Evolutionary conservation across 2,329 filamentous ascomycete species (phyloP).

Genomic region (Diaporthe aspalathi): DNA sequence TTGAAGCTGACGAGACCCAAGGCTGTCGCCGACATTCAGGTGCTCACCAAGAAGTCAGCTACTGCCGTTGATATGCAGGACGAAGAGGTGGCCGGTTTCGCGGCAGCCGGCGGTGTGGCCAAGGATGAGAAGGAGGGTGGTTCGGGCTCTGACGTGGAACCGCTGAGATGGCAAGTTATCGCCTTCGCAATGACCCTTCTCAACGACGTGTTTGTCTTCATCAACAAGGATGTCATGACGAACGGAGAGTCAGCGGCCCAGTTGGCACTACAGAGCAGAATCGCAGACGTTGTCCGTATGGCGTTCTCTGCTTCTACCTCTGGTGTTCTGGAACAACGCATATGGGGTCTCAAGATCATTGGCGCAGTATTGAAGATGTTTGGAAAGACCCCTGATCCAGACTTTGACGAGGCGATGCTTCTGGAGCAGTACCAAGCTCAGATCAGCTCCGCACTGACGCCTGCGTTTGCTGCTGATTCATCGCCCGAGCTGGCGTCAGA

Average conservation of each 20-base stretch:
- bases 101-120: conserved; percentile 73
- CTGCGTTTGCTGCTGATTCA: conserved; percentile 94
- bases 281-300: conserved; percentile 95
- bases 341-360: conserved; percentile 93
- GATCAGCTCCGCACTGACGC: conserved; percentile 95
- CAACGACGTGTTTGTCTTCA: conserved; percentile 81
- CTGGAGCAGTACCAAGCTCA: conserved; percentile 99
- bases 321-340: conserved; percentile 86
- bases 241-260: conserved; percentile 85
- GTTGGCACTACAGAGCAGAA: conserved; percentile 79
- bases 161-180: conserved; percentile 93
- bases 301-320: conserved; percentile 98
- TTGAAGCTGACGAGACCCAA: conserved; percentile 87
- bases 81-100: conserved; percentile 96
- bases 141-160: conserved; percentile 77
- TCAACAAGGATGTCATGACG: conserved; percentile 81
- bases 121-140: conserved; percentile 67
- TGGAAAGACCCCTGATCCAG: conserved; percentile 92
- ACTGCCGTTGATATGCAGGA: conserved; percentile 85
- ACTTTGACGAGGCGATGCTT: conserved; percentile 96
- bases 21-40: conserved; percentile 63
- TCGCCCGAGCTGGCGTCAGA: conserved; percentile 96
- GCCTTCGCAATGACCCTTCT: conserved; percentile 94
- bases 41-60: conserved; percentile 58
- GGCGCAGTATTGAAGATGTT: conserved; percentile 96